Evolutionary conservation across 805 yeast genomes (phyloP).

Genomic region (Kodamaea neixiangensis): DNA sequence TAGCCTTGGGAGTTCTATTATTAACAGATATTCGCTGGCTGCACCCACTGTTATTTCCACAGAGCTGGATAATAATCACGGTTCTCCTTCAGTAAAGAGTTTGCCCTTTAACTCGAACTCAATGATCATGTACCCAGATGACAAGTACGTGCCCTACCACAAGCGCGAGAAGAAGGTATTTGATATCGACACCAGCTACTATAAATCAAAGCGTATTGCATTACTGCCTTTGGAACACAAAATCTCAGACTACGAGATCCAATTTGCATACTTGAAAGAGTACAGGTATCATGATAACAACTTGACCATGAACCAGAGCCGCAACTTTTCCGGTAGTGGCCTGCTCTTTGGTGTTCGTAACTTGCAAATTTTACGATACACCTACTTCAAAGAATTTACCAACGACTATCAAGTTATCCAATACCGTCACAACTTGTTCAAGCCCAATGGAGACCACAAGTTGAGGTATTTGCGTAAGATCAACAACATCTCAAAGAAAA

Average conservation of each 20-base stretch:
- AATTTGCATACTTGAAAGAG: constrained; percentile 9
- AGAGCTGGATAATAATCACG: neutral
- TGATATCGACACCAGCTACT: constrained; percentile 13
- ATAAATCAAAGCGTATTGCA: constrained; percentile 10
- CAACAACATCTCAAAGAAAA: constrained; percentile 3
- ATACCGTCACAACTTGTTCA: constrained; percentile 7
- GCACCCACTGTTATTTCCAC: no score
- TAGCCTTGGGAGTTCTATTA: constrained; percentile 3
- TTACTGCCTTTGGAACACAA: constrained; percentile 13
- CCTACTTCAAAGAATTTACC: constrained; percentile 18
- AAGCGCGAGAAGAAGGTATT: constrained; percentile 15
- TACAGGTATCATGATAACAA: constrained; percentile 12
- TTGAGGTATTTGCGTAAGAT: constrained; percentile 15
- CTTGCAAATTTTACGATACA: constrained; percentile 16
- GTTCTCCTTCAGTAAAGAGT: constrained; percentile 2
- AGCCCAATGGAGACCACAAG: constrained; percentile 8
- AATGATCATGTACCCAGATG: constrained; percentile 11
- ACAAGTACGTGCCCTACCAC: constrained; percentile 11
- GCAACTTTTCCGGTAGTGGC: constrained; percentile 7
- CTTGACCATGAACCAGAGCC: constrained; percentile 13
- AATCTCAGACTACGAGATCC: constrained; percentile 16
- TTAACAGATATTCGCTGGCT: constrained; percentile 5
- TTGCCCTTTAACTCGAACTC: constrained; percentile 9
- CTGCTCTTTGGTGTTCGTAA: constrained; percentile 15
- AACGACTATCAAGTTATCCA: constrained; percentile 12